Conservation (phyloP, 208 protist species). For the Strigomonas culicis region DNA sequence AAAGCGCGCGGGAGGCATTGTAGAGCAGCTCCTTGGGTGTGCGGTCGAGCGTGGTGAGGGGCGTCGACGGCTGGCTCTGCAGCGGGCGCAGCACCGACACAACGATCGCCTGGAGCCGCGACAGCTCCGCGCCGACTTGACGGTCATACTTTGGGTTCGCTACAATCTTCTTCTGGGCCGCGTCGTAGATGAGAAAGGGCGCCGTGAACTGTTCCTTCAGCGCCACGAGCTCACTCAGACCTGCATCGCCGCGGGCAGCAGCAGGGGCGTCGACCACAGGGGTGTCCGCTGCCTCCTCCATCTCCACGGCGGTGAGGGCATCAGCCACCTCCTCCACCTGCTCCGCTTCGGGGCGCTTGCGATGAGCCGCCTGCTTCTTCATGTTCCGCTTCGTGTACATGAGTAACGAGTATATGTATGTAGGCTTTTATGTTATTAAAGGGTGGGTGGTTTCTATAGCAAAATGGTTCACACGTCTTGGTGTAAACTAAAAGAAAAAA, state of each 20-base stretch:
- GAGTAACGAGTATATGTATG: not conserved
- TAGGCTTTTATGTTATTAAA: not conserved
- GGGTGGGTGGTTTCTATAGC: too few relatives aligned
- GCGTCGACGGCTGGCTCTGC: slow-evolving; percentile 14
- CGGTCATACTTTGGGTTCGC: slow-evolving; percentile 43
- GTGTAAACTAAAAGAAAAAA: slow-evolving; percentile 7
- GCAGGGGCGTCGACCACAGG: not conserved
- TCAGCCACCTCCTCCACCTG: not conserved
- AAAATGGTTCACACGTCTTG: too few relatives aligned
- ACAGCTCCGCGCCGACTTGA: slow-evolving; percentile 25
- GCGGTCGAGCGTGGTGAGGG: too few relatives aligned
- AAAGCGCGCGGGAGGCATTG: slow-evolving; percentile 33
- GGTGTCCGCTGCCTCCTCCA: not conserved
- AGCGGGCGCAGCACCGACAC: slow-evolving; percentile 34
- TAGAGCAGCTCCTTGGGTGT: slow-evolving; percentile 61
- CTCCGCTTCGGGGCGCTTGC: not conserved
- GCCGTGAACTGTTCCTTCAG: slow-evolving; percentile 36
- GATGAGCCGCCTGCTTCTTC: not conserved
- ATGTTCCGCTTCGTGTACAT: not conserved
- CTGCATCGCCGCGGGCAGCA: not conserved
- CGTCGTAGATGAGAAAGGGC: slow-evolving; percentile 60
- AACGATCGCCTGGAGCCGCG: slow-evolving; percentile 38
- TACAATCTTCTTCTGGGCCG: slow-evolving; percentile 29
- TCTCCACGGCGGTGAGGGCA: not conserved
- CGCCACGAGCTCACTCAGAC: not conserved